phyloP scores from a whole-genome alignment of 345 rosid genomes.

The Melaleuca alternifolia region DNA sequence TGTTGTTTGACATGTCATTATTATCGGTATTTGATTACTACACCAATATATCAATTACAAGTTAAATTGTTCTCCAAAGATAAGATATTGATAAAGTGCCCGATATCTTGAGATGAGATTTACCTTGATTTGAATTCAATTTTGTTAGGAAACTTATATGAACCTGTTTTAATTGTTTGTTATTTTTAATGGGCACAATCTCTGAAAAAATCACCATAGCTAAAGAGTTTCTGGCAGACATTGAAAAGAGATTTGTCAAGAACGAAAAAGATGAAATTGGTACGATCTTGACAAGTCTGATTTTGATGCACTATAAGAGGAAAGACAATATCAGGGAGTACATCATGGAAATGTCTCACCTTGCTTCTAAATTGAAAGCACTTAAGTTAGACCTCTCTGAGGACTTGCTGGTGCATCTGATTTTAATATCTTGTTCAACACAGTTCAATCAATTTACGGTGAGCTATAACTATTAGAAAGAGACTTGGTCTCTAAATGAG shows the following conservation, averaged over 20 bases:
- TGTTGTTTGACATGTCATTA: too few species aligned
- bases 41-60: too few species aligned
- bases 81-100: too few species aligned
- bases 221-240: not conserved
- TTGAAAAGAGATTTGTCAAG: not conserved
- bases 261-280: not conserved
- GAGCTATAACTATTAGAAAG: too few species aligned
- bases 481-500: conserved; percentile 2
- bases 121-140: too few species aligned
- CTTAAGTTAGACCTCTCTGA: not conserved
- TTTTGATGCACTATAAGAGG: not conserved
- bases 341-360: not conserved
- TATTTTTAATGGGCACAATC: not conserved
- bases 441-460: too few species aligned
- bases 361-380: not conserved
- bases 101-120: too few species aligned
- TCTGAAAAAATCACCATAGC: not conserved
- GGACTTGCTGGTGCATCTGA: not conserved
- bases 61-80: too few species aligned
- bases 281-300: not conserved
- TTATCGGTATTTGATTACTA: too few species aligned
- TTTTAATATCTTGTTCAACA: conserved; percentile 3
- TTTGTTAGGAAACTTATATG: too few species aligned
- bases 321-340: not conserved
- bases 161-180: too few species aligned